Percentiles rank a stretch among this genome's conserved stretches.
Evolutionary conservation across 2,329 filamentous ascomycete genomes (phyloP).

Genomic region (Zarea fungicola): DNA sequence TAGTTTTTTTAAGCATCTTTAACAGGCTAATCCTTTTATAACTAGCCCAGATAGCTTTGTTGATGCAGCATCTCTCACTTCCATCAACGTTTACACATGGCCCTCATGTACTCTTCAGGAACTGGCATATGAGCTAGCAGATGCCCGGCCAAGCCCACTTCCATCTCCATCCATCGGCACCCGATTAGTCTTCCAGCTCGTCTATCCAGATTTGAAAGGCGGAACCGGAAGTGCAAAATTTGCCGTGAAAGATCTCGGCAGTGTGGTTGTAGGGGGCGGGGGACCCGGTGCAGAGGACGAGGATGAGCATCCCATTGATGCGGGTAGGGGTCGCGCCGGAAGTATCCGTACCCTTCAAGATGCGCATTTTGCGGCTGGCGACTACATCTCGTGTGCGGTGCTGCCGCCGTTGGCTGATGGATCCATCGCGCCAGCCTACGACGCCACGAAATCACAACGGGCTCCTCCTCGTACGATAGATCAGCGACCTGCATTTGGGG

Average conservation of each 20-base stretch:
- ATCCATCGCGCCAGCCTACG: constrained; percentile 58
- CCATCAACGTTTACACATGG: constrained; percentile 69
- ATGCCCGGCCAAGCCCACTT: constrained; percentile 59
- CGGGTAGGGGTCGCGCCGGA: constrained; percentile 51
- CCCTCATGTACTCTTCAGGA: constrained; percentile 74
- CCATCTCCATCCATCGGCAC: constrained; percentile 74
- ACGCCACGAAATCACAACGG: neutral
- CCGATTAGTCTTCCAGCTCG: constrained; percentile 78
- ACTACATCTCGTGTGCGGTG: constrained; percentile 80
- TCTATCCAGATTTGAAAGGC: constrained; percentile 68
- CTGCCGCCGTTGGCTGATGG: constrained; percentile 71
- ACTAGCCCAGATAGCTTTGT: constrained; percentile 3
- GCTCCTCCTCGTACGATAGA: neutral
- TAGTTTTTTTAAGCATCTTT: neutral
- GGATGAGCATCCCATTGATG: constrained; percentile 29
- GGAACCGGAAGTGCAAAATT: constrained; percentile 48
- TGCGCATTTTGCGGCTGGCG: constrained; percentile 78
- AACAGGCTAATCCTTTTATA: neutral
- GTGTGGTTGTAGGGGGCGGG: constrained; percentile 66
- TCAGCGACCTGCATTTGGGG: neutral
- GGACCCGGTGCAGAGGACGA: constrained; percentile 39
- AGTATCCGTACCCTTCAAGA: constrained; percentile 70
- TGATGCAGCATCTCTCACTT: neutral
- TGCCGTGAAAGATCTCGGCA: constrained; percentile 75
- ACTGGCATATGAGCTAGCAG: constrained; percentile 70